Percentiles rank a stretch among this genome's conserved stretches.
Conservation (phyloP, 2,329 filamentous ascomycete species). For the Annulohypoxylon truncatum region DNA sequence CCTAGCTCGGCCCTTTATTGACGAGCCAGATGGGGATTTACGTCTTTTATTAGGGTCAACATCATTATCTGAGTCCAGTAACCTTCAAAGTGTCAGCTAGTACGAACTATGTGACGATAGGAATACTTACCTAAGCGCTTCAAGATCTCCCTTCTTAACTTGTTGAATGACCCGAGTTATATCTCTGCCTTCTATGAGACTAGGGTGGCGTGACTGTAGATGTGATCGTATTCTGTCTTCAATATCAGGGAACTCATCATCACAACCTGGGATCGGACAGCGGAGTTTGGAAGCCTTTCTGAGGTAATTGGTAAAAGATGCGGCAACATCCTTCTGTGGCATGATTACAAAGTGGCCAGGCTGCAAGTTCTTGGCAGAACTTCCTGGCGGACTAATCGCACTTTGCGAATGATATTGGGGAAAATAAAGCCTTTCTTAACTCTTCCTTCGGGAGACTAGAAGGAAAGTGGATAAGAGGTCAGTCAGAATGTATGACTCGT, state of each 20-base stretch:
- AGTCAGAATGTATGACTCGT: slow-evolving; percentile 23
- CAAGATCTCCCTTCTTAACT: slow-evolving; percentile 20
- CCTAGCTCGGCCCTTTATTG: slow-evolving; percentile 21
- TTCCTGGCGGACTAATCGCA: not conserved
- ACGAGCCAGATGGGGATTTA: slow-evolving; percentile 36
- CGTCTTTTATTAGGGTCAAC: slow-evolving; percentile 35
- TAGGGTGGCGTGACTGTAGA: slow-evolving; percentile 19
- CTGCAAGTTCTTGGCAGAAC: not conserved
- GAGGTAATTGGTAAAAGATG: slow-evolving; percentile 38
- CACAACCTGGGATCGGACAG: slow-evolving; percentile 25
- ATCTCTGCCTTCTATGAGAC: slow-evolving; percentile 19
- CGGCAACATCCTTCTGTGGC: slow-evolving; percentile 29
- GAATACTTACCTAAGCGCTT: slow-evolving; percentile 18
- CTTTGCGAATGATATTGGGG: too few species aligned
- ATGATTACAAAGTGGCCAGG: slow-evolving; percentile 6
- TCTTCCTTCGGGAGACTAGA: not conserved
- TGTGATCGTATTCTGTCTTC: slow-evolving; percentile 37
- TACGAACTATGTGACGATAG: not conserved
- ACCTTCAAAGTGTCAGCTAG: slow-evolving; percentile 23
- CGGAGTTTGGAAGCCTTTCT: slow-evolving; percentile 30
- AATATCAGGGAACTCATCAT: slow-evolving; percentile 21
- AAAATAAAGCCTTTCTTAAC: not conserved
- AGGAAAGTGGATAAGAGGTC: not conserved
- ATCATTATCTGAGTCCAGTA: slow-evolving; percentile 24
- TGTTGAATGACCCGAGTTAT: slow-evolving; percentile 26